Evolutionary conservation across 1,284 basidiomycete species (phyloP), one percentile per base, ranked within the genome.

Genomic region (Dichomitus squalens): DNA sequence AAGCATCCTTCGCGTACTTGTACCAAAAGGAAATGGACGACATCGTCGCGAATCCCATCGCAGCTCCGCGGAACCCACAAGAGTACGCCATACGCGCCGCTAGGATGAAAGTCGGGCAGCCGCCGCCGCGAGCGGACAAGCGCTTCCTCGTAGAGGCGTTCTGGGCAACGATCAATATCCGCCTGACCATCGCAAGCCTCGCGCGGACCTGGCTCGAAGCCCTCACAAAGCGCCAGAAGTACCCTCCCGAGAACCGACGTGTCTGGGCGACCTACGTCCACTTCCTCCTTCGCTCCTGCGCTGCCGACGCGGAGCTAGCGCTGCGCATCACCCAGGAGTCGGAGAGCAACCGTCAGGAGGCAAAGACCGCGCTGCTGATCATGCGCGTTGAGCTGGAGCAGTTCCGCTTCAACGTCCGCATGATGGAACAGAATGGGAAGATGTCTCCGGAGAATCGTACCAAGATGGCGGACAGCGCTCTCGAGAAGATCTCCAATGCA

Each of bases 101-200:
- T 3, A 75, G 70, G 44, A 71, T 76, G 58, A 75, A 77, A 38
- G 72, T 83, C n/a, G 84, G 84, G 0, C 79, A 81, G 55, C 78
- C 80, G 0, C 78, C 75, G 27, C 85, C 84, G 12, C 73, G 74
- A 5, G 82, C 81, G 0, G 83, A 85, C 68, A 75, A 75, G 43
- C 76, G 81, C n/a, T 84, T 80, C 69, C 65, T 76, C 21, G 76
- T 84, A 11, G 84, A 86, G 65, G 81, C 81, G 0, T 77, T 84
- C 61, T 80, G 79, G 76, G 57, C 70, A 1, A 73, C 77, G 5
- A 67, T 85, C 51, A 70, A 78, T 12, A 65, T 83, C 14, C 78
- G 83, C 0, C 73, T 81, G 59, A 68, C 68, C 9, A 66, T 81
- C 25, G 75, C 68, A 2, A 69, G 77, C 21, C 64, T 82, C 39